A percentile compares a stretch with the other conserved stretches of the same genome.
phyloP scores from a whole-genome alignment of 2,329 filamentous ascomycete genomes.

The Cladosporium sp. region DNA sequence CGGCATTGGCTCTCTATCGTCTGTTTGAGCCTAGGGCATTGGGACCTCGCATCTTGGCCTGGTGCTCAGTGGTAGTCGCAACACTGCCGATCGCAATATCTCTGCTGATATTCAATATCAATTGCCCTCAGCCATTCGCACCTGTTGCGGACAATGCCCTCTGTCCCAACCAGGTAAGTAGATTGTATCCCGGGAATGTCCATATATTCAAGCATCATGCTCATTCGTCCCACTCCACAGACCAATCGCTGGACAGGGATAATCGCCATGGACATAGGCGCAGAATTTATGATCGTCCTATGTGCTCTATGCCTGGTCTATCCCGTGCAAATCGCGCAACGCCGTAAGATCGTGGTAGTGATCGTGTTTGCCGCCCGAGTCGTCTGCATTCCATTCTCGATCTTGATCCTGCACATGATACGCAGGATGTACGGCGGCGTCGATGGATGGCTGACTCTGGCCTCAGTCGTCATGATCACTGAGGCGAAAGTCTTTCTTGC shows the following conservation, averaged over 20 bases:
- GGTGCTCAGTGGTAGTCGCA: not conserved
- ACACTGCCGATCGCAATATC: not conserved
- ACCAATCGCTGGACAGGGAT: not conserved
- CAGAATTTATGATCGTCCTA: not conserved
- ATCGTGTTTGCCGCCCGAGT: not conserved
- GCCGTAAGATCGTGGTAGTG: not conserved
- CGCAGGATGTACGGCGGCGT: not conserved
- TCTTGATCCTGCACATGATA: not conserved
- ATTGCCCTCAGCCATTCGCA: not conserved
- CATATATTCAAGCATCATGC: not conserved
- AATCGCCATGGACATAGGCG: not conserved
- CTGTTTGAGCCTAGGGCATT: not conserved
- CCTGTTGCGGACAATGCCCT: not conserved
- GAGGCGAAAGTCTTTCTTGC: constrained; percentile 1
- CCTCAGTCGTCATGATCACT: not conserved
- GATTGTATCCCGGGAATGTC: not conserved
- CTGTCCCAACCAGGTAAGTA: not conserved
- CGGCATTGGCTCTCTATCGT: not conserved
- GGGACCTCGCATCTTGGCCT: not conserved
- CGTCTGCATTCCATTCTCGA: not conserved
- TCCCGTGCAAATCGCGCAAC: not conserved
- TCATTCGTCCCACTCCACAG: not conserved
- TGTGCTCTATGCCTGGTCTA: constrained; percentile 1
- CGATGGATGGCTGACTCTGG: not conserved
- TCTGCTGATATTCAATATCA: not conserved